These are phyloP conservation scores for Ambrosiella beaveri DNA, from an alignment of 2,329 filamentous ascomycete genomes.

Conservation along the genomic window DNA sequence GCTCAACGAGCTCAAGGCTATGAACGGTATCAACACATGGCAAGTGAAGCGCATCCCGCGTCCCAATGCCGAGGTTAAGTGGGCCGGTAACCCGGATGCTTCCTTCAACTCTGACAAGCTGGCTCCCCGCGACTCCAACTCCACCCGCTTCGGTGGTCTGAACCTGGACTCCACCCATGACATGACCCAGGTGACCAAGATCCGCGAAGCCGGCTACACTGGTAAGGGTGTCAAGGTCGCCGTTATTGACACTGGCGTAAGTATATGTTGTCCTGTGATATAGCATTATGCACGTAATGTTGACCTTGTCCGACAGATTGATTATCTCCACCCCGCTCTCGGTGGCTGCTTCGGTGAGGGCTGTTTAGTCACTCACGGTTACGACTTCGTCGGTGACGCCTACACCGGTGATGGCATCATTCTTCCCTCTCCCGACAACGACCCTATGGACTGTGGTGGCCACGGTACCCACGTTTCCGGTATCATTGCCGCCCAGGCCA, in stretches of 20 bases:
- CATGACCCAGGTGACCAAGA: conserved; percentile 39
- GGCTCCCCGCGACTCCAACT: conserved; percentile 4
- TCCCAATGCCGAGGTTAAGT: conserved; percentile 27
- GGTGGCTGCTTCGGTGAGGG: conserved; percentile 45
- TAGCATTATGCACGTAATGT: neutral
- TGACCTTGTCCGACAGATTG: conserved; percentile 24
- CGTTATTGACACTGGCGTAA: conserved; percentile 36
- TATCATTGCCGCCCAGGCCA: conserved; percentile 40
- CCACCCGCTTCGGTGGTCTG: conserved; percentile 5
- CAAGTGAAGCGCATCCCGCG: conserved; percentile 29
- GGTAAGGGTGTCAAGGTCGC: conserved; percentile 36
- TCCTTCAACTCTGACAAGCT: conserved; percentile 4
- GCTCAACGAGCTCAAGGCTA: conserved; percentile 23
- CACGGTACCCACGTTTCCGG: conserved; percentile 47
- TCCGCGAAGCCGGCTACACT: conserved; percentile 29
- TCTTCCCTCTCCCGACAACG: conserved; percentile 26
- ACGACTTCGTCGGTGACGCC: conserved; percentile 39
- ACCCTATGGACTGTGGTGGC: conserved; percentile 39
- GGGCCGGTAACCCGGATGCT: conserved; percentile 22
- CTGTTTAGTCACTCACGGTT: conserved; percentile 40
- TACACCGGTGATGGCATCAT: conserved; percentile 22
- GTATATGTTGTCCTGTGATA: conserved; percentile 16
- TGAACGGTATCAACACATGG: conserved; percentile 32
- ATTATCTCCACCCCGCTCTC: conserved; percentile 45
- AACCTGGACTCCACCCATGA: conserved; percentile 29